A percentile compares a stretch with the other conserved stretches of the same genome.
Evolutionary conservation across 2,329 filamentous ascomycete genomes (phyloP).

Genomic region (Cladosporium austrohemisphaericum): DNA sequence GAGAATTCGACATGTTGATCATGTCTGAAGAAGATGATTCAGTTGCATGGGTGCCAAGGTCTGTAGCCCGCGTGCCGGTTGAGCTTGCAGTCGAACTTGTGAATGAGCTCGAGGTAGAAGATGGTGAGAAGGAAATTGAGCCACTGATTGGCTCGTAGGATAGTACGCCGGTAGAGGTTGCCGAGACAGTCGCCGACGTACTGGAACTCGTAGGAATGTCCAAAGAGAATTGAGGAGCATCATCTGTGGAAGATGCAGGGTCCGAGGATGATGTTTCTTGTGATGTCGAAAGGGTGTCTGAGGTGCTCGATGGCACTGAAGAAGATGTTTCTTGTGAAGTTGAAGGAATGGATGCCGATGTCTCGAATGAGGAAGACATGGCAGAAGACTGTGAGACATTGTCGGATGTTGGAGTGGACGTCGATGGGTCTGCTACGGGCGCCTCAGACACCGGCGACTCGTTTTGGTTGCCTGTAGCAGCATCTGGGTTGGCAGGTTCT

Average conservation of each 20-base stretch:
- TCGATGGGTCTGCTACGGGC: neutral
- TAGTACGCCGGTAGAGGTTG: neutral
- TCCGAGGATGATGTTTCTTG: slow-evolving; percentile 5
- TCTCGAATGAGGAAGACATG: neutral
- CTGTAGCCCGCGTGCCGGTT: neutral
- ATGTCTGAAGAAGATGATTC: slow-evolving; percentile 15
- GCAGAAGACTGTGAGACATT: slow-evolving; percentile 10
- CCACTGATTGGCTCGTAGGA: slow-evolving; percentile 5
- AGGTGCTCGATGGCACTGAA: slow-evolving; percentile 1
- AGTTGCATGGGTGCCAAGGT: slow-evolving; percentile 1
- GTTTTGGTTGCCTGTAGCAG: neutral
- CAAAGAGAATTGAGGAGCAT: slow-evolving; percentile 7
- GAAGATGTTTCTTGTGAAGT: slow-evolving; percentile 2
- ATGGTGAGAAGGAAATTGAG: slow-evolving; percentile 5
- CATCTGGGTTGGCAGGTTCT: neutral
- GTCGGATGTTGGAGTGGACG: slow-evolving; percentile 7
- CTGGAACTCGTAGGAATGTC: neutral
- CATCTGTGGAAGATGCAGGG: neutral
- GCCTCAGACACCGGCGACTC: neutral
- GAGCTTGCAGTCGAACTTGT: neutral
- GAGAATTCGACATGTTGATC: slow-evolving; percentile 13
- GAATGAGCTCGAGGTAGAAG: neutral
- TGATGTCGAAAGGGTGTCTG: neutral
- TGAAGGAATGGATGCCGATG: neutral
- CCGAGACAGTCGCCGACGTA: neutral